phyloP scores from a whole-genome alignment of 768 basidiomycete genomes.

The Clitopilus hobsonii region DNA sequence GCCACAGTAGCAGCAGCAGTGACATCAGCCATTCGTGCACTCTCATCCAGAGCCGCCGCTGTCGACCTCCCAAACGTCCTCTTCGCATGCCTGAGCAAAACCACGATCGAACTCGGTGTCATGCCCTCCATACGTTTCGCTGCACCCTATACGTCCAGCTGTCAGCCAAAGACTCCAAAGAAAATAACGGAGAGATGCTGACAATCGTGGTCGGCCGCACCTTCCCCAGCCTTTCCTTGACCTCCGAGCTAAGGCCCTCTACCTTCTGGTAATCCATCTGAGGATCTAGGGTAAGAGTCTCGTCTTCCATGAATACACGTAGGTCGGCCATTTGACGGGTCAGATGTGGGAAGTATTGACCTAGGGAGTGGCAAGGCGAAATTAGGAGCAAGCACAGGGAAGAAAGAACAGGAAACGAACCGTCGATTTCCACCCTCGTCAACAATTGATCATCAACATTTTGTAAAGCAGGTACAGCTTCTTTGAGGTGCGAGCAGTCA shows the following conservation, averaged over 20 bases:
- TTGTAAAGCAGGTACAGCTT: constrained; percentile 45
- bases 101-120: constrained; percentile 75
- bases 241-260: constrained; percentile 70
- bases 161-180: not conserved
- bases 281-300: constrained; percentile 63
- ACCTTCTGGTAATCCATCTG: constrained; percentile 65
- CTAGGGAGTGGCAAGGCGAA: constrained; percentile 25
- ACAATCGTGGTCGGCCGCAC: constrained; percentile 66
- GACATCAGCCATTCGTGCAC: too few species aligned
- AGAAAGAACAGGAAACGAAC: constrained; percentile 28
- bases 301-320: constrained; percentile 69
- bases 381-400: not conserved
- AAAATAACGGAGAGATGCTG: constrained; percentile 39
- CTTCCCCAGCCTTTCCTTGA: constrained; percentile 55
- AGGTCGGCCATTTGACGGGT: constrained; percentile 74
- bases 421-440: constrained; percentile 66
- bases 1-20: too few species aligned
- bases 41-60: too few species aligned
- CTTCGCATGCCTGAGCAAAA: constrained; percentile 62
- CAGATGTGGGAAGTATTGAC: constrained; percentile 58
- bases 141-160: constrained; percentile 53
- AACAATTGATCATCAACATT: constrained; percentile 47
- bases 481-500: constrained; percentile 33
- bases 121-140: constrained; percentile 93
- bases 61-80: constrained; percentile 20